These are phyloP conservation scores for Cephaloascus fragrans DNA, from an alignment of 805 yeast genomes.

Conservation along the genomic window DNA sequence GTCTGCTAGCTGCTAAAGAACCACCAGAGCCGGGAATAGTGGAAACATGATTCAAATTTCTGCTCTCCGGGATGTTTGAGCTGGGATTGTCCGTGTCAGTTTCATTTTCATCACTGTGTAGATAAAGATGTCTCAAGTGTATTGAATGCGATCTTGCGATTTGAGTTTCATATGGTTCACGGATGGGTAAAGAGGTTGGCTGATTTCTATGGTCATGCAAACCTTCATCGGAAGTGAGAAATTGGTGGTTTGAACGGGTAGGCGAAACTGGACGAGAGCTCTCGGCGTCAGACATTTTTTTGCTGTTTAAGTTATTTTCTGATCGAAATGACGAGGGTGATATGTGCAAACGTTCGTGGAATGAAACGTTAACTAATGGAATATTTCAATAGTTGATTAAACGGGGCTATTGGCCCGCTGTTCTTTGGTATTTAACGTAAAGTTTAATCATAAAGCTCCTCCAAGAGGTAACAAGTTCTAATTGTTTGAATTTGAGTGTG, in stretches of 20 bases:
- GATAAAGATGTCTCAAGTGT: too few relatives aligned
- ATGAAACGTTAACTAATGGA: too few relatives aligned
- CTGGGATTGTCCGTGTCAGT: too few relatives aligned
- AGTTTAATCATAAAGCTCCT: not conserved
- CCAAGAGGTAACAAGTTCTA: not conserved
- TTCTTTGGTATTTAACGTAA: not conserved
- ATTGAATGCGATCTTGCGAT: not conserved
- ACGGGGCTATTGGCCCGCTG: not conserved
- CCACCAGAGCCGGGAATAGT: slow-evolving; percentile 6
- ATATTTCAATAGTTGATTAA: too few relatives aligned
- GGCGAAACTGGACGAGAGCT: slow-evolving; percentile 1
- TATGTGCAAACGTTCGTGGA: too few relatives aligned
- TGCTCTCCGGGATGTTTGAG: too few relatives aligned
- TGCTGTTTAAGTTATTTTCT: too few relatives aligned
- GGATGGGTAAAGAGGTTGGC: slow-evolving; percentile 7
- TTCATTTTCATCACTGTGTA: not conserved
- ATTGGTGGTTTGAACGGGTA: not conserved
- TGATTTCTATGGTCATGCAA: slow-evolving; percentile 12
- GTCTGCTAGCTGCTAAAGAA: slow-evolving; percentile 10
- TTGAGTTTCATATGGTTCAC: not conserved
- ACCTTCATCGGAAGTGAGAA: slow-evolving; percentile 6
- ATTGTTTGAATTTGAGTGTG: too few relatives aligned
- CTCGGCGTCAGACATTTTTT: slow-evolving; percentile 1
- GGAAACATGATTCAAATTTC: not conserved
- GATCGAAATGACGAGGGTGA: too few relatives aligned